Evolutionary conservation across 495 filamentous ascomycete genomes (phyloP).

Genomic region (Bathelium albidoporum): DNA sequence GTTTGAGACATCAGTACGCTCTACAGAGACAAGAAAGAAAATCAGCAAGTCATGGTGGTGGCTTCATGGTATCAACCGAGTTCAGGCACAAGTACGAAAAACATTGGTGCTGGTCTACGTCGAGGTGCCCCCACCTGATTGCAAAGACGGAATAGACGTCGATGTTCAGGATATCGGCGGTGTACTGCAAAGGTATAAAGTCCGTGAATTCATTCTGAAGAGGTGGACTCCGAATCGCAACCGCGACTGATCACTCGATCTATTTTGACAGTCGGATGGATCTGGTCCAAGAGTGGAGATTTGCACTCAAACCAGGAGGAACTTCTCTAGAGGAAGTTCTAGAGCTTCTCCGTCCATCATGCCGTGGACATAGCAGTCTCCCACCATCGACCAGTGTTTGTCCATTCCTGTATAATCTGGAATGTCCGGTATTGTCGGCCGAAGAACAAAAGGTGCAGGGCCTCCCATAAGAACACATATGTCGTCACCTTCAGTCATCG

Average conservation of each 20-base stretch:
- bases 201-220: constrained; percentile 71
- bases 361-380: background rate
- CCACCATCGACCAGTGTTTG: background rate
- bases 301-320: background rate
- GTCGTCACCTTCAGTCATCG: background rate
- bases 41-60: constrained; percentile 69
- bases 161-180: constrained; percentile 42
- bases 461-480: background rate
- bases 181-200: constrained; percentile 59
- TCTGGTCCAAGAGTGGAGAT: background rate
- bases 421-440: background rate
- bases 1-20: constrained; percentile 40
- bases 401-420: background rate
- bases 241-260: constrained; percentile 42
- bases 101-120: constrained; percentile 80
- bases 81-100: constrained; percentile 84
- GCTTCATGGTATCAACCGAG: constrained; percentile 83
- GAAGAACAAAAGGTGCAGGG: background rate
- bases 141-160: constrained; percentile 31
- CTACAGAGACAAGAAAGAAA: constrained; percentile 37
- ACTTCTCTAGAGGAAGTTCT: background rate
- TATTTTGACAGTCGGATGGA: background rate
- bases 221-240: constrained; percentile 78
- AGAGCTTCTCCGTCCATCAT: background rate
- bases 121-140: constrained; percentile 67